Evolutionary conservation across 345 rosid genomes (phyloP).

Genomic region (Brassica nigra): DNA sequence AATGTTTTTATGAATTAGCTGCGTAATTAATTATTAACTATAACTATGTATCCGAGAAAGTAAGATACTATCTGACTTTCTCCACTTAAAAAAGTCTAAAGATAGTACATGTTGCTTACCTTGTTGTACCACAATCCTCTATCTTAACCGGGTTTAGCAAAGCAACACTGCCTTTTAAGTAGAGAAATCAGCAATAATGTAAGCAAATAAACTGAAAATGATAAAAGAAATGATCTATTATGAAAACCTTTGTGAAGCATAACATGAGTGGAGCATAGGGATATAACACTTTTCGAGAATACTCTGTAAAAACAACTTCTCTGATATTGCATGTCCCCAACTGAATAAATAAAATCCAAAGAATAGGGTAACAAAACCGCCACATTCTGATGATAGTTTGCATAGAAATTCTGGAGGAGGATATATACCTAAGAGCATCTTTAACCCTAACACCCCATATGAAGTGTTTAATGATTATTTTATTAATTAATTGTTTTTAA

Average conservation of each 20-base stretch:
- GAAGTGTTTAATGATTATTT: no score
- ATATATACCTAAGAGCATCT: constrained; percentile 48
- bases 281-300: constrained; percentile 75
- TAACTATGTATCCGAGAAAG: no score
- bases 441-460: no score
- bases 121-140: constrained; percentile 95
- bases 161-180: no score
- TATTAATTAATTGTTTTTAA: no score
- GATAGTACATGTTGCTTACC: constrained; percentile 43
- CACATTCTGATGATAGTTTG: not conserved
- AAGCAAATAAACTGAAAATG: not conserved
- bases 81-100: not conserved
- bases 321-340: constrained; percentile 89
- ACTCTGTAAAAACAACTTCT: constrained; percentile 96
- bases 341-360: constrained; percentile 45
- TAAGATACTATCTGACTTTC: constrained; percentile 7
- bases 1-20: constrained; percentile 87
- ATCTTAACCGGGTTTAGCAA: constrained; percentile 35
- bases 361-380: not conserved
- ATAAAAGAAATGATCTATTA: not conserved
- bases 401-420: not conserved
- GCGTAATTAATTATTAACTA: constrained; percentile 21
- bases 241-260: constrained; percentile 3
- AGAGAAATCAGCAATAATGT: constrained; percentile 47
- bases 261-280: constrained; percentile 96